Conservation (phyloP, 805 yeast species). For the Myxozyma sirexii region DNA sequence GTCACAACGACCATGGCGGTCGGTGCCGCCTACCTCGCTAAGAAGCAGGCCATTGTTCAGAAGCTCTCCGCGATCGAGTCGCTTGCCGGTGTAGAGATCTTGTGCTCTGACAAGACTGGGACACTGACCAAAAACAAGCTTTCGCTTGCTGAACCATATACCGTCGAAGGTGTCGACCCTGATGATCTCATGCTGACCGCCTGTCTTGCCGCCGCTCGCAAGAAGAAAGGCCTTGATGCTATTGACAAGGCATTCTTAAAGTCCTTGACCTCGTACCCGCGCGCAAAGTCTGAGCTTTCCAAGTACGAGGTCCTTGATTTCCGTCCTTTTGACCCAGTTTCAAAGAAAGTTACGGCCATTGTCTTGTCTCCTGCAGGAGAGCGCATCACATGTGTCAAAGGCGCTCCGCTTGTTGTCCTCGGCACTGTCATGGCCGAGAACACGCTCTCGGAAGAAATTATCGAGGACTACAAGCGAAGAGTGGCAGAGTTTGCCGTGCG, state of each 20-base stretch:
- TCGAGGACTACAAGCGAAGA: constrained; percentile 92
- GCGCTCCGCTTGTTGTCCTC: constrained; percentile 96
- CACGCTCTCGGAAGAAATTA: constrained; percentile 90
- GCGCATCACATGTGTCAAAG: constrained; percentile 92
- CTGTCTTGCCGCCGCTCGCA: constrained; percentile 95
- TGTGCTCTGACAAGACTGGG: constrained; percentile 98
- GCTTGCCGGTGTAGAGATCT: constrained; percentile 93
- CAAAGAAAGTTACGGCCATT: constrained; percentile 91
- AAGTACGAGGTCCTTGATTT: constrained; percentile 93
- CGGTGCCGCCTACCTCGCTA: constrained; percentile 97
- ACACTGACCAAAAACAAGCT: constrained; percentile 95
- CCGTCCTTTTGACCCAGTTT: constrained; percentile 97
- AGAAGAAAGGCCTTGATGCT: constrained; percentile 97
- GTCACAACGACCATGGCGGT: constrained; percentile 99
- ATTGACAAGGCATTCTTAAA: constrained; percentile 95
- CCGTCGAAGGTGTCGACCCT: constrained; percentile 89
- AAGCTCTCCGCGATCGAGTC: constrained; percentile 95
- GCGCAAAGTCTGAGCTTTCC: constrained; percentile 87
- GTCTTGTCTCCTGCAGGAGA: constrained; percentile 96
- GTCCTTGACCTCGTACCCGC: constrained; percentile 82
- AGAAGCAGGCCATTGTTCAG: constrained; percentile 95
- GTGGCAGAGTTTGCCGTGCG: constrained; percentile 96
- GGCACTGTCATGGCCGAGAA: constrained; percentile 96
- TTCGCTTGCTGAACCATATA: constrained; percentile 93
- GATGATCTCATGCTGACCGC: constrained; percentile 97